These are phyloP conservation scores for Prunus salicina DNA, from an alignment of 306 rosid genomes.

Conservation along the genomic window DNA sequence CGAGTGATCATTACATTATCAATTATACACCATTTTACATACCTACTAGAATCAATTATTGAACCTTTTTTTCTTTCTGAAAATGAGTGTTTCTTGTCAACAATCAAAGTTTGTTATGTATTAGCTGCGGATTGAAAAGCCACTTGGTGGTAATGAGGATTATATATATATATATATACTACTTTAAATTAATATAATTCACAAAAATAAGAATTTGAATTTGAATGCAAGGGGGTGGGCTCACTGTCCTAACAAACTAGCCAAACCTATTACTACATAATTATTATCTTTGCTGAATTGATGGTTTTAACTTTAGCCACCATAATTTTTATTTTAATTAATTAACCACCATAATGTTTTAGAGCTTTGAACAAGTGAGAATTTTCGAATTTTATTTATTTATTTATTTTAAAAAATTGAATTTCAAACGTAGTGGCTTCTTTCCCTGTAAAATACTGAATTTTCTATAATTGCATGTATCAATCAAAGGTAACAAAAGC, in stretches of 20 bases:
- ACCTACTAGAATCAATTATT: neutral
- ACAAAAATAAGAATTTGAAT: accelerated
- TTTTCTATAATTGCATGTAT: constrained; percentile 11
- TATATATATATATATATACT: no score
- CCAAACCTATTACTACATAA: no score
- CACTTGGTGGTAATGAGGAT: neutral
- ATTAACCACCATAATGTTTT: neutral
- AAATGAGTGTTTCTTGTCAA: neutral
- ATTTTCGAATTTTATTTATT: no score
- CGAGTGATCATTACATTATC: neutral
- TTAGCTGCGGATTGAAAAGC: neutral
- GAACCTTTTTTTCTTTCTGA: neutral
- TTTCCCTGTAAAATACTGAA: no score
- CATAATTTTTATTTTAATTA: neutral
- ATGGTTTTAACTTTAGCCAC: neutral
- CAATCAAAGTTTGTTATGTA: neutral
- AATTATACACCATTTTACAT: neutral
- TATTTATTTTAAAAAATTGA: no score
- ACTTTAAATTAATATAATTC: no score
- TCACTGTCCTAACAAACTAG: no score
- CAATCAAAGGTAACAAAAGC: constrained; percentile 8
- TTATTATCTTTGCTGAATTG: neutral
- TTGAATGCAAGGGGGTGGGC: accelerated
- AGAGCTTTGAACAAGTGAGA: no score
- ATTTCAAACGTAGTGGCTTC: no score